Base-by-base conservation (phyloP, 2,329 filamentous ascomycete species). In the Claviceps fusiformis region DNA sequence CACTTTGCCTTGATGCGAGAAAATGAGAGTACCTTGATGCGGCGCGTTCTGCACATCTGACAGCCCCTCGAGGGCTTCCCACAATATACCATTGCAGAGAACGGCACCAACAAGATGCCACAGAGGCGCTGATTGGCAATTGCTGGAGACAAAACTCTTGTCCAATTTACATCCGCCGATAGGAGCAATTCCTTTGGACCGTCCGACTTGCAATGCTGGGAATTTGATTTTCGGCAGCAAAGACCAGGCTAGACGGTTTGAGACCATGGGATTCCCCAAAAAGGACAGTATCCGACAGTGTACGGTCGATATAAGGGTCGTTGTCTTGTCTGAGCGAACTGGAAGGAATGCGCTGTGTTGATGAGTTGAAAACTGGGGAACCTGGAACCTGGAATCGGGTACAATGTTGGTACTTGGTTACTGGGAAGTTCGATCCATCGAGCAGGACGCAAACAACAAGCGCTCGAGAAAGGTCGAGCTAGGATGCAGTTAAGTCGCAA, bases 21-120 rank as follows among this genome's bases (percentile, higher is more conserved):
- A 11, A 13, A 24, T 33, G n/a, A 43, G 2, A 49, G 19, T 74
- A 86, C 85, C 78, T 88, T 88, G 65, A 89, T 88, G 62, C 85
- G 77, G 60, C 85, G 77, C 41, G 78, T 85, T 65, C 85, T 79
- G 67, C 85, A 89, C 79, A 85, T 87, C 71, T 86, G 84, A 63
- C 85, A 89, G 62, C 84, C 85, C 70, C 75, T 72, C 0, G 81
- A 85, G 63, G 82, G 80, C 69, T 82, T 83, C 46, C 82, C 82
- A 58, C 79, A 82, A 62, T 83, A 85, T 13, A 83, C 81, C 81
- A 84, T 85, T 59, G 57, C 70, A 67, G 7, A 13, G 15, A 29
- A 46, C 31, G n/a, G 48, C 17, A 49, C 51, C 29, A n/a, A 33
- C 17, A 17, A 10, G 41, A 39, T 46, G 51, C 33, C 39, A n/a